These are phyloP conservation scores for Pulveroboletus sp. DNA, from an alignment of 768 basidiomycete genomes.

Conservation along the genomic window DNA sequence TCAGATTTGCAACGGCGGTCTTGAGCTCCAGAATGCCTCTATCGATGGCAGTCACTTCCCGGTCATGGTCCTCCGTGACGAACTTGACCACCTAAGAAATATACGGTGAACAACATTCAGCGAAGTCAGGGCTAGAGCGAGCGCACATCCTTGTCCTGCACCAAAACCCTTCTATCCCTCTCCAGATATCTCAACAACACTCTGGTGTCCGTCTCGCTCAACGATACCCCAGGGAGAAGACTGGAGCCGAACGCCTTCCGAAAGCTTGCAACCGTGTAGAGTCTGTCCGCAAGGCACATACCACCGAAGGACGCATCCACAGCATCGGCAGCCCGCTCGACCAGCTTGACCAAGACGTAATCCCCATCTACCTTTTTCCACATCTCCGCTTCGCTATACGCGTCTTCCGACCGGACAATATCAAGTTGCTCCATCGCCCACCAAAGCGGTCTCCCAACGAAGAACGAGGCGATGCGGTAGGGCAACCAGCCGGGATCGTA, in stretches of 20 bases:
- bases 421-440: conserved; percentile 84
- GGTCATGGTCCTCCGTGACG: conserved; percentile 35
- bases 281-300: conserved; percentile 47
- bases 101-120: background rate
- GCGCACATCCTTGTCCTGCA: conserved; percentile 67
- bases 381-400: conserved; percentile 39
- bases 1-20: conserved; percentile 62
- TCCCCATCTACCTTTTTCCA: conserved; percentile 68
- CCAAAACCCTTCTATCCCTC: conserved; percentile 65
- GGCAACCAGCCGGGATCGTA: conserved; percentile 71
- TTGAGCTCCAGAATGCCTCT: conserved; percentile 79
- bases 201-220: conserved; percentile 63
- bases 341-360: conserved; percentile 63
- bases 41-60: conserved; percentile 73
- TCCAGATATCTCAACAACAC: conserved; percentile 77
- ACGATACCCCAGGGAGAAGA: conserved; percentile 38
- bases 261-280: conserved; percentile 66
- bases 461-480: conserved; percentile 62
- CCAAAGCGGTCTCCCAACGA: conserved; percentile 80
- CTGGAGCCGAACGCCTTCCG: conserved; percentile 50
- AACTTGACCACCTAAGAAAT: conserved; percentile 77
- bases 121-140: background rate
- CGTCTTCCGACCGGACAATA: conserved; percentile 61
- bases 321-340: conserved; percentile 65
- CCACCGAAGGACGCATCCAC: conserved; percentile 46